A percentile compares a stretch with the other conserved stretches of the same genome.
phyloP scores from a whole-genome alignment of 108 stramenopile species.

The Nannochloropsis salina region DNA sequence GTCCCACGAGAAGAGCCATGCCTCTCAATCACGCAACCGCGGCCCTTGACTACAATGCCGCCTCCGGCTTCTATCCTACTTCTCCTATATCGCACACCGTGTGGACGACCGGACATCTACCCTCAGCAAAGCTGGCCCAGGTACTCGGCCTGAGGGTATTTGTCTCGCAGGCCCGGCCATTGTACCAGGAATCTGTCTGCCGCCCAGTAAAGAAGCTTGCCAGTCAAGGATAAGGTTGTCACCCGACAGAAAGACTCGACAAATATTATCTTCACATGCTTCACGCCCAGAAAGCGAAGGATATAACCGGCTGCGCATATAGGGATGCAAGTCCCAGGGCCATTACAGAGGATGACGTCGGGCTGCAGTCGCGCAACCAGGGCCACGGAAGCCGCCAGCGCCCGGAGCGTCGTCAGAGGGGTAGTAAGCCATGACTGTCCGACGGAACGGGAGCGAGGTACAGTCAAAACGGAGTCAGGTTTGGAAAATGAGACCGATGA shows the following conservation, averaged over 20 bases:
- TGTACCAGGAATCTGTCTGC: constrained; percentile 74
- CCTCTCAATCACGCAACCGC: too few relatives aligned
- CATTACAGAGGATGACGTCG: constrained; percentile 68
- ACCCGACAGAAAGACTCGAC: constrained; percentile 79
- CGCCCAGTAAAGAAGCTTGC: constrained; percentile 66
- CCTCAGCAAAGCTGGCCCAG: constrained; percentile 46
- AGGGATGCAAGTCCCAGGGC: constrained; percentile 79
- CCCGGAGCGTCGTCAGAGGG: constrained; percentile 55
- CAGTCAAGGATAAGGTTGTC: constrained; percentile 67
- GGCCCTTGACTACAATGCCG: too few relatives aligned
- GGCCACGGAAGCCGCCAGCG: constrained; percentile 48
- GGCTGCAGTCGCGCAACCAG: constrained; percentile 58
- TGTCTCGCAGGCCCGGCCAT: constrained; percentile 64
- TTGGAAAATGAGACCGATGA: background rate
- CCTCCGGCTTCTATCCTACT: too few relatives aligned
- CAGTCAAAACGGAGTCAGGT: constrained; percentile 43
- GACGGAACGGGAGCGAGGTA: constrained; percentile 67
- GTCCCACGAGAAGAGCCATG: too few relatives aligned
- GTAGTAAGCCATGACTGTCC: constrained; percentile 62
- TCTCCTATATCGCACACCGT: too few relatives aligned
- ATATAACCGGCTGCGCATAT: constrained; percentile 62
- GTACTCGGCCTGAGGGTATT: constrained; percentile 56
- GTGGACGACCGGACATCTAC: too few relatives aligned
- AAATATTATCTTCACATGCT: constrained; percentile 64
- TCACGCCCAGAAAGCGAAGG: constrained; percentile 51